phyloP scores from a whole-genome alignment of 2,329 filamentous ascomycete genomes.

The Diaporthe citri region DNA sequence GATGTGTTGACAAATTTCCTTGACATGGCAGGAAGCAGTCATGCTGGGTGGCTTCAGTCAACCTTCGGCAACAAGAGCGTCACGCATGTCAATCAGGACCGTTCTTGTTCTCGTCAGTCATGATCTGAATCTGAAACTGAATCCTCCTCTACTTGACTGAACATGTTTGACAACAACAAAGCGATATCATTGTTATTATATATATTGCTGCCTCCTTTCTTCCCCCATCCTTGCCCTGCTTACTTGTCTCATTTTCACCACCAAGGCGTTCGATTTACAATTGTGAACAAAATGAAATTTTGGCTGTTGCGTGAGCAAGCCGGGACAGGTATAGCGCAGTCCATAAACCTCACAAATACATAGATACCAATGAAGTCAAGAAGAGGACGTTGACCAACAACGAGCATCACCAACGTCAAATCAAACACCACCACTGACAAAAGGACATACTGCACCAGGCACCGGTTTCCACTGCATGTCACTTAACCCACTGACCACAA shows the following conservation, averaged over 20 bases:
- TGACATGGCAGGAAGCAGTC: neutral
- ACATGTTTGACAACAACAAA: neutral
- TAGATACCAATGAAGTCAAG: conserved; percentile 14
- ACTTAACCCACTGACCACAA: neutral
- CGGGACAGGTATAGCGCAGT: conserved; percentile 31
- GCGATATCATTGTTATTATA: neutral
- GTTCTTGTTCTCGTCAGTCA: too few species aligned
- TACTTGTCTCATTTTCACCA: neutral
- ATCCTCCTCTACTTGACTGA: neutral
- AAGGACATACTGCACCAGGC: conserved; percentile 1
- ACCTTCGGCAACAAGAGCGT: neutral
- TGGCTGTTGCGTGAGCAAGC: conserved; percentile 31
- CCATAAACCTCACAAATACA: conserved; percentile 18
- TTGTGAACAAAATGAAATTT: neutral
- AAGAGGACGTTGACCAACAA: neutral
- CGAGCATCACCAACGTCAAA: neutral
- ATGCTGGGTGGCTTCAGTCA: neutral
- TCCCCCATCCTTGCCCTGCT: neutral
- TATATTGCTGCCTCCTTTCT: neutral
- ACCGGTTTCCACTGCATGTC: neutral
- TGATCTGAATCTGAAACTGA: neutral
- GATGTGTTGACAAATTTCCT: neutral
- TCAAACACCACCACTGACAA: conserved; percentile 4
- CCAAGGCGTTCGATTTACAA: neutral
- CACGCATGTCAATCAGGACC: neutral